phyloP scores from a whole-genome alignment of 2,329 filamentous ascomycete species.

The Biscogniauxia sp. region DNA sequence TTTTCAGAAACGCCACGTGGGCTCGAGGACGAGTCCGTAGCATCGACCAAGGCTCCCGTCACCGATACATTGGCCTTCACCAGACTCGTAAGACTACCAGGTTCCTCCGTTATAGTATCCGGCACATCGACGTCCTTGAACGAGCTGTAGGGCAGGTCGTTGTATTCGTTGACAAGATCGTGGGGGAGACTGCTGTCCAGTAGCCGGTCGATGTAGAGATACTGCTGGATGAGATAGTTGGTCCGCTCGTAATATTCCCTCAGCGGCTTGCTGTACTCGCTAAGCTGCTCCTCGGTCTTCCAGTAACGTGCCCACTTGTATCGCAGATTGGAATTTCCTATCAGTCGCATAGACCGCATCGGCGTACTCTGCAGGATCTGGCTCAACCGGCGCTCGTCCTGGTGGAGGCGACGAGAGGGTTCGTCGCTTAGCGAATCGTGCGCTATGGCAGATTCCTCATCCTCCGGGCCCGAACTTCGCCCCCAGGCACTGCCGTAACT shows the following conservation, averaged over 20 bases:
- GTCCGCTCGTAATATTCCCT: slow-evolving; percentile 85
- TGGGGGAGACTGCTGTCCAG: slow-evolving; percentile 92
- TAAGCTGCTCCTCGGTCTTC: slow-evolving; percentile 74
- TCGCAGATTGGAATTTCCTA: slow-evolving; percentile 81
- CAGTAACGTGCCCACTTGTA: slow-evolving; percentile 88
- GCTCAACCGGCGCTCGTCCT: slow-evolving; percentile 58
- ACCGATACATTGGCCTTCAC: background rate
- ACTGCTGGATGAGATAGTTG: slow-evolving; percentile 86
- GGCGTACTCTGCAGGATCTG: slow-evolving; percentile 64
- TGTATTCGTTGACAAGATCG: slow-evolving; percentile 87
- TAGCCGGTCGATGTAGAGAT: slow-evolving; percentile 87
- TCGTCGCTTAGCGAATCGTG: slow-evolving; percentile 38
- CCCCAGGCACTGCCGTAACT: slow-evolving; percentile 29
- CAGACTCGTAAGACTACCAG: slow-evolving; percentile 28
- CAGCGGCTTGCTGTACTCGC: slow-evolving; percentile 69
- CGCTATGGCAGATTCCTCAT: slow-evolving; percentile 24
- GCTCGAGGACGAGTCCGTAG: slow-evolving; percentile 7
- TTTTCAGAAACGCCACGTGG: slow-evolving; percentile 5
- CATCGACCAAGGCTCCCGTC: background rate
- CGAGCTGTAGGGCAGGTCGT: slow-evolving; percentile 56
- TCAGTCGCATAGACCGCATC: slow-evolving; percentile 80
- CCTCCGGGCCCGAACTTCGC: slow-evolving; percentile 19
- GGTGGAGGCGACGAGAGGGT: slow-evolving; percentile 42
- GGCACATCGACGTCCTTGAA: slow-evolving; percentile 61
- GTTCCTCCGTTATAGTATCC: slow-evolving; percentile 73